Evolutionary conservation across 2,329 filamentous ascomycete species (phyloP).

Genomic region (Botryotinia narcissicola): DNA sequence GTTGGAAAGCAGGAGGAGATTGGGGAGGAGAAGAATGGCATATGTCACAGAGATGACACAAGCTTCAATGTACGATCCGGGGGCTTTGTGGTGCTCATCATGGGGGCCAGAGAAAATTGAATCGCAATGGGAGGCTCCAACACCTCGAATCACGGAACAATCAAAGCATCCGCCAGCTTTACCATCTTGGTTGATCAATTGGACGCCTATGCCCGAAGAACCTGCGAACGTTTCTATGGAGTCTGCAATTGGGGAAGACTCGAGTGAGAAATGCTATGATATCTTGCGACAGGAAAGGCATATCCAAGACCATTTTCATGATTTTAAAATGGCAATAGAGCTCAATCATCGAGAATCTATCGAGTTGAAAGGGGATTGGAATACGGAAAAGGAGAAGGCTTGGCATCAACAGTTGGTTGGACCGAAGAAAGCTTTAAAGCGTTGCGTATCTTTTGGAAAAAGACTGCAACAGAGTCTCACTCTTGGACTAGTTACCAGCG

Average conservation of each 20-base stretch:
- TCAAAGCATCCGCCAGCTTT: slow-evolving; percentile 13
- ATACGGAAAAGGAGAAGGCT: neutral
- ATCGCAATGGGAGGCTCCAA: slow-evolving; percentile 38
- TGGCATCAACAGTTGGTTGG: no score
- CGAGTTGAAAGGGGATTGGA: neutral
- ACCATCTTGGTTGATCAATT: slow-evolving; percentile 31
- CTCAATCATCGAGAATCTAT: neutral
- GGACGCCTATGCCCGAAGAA: slow-evolving; percentile 13
- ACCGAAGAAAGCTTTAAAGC: neutral
- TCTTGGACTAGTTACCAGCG: slow-evolving; percentile 28
- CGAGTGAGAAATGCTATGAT: neutral
- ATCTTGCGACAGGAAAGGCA: neutral
- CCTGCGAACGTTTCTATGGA: neutral
- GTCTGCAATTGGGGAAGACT: neutral
- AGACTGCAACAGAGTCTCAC: slow-evolving; percentile 30
- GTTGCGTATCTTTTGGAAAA: slow-evolving; percentile 29
- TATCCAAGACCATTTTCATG: slow-evolving; percentile 21
- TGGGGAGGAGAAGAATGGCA: slow-evolving; percentile 39
- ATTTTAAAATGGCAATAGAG: slow-evolving; percentile 24
- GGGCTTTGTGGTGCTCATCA: slow-evolving; percentile 29
- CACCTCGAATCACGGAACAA: slow-evolving; percentile 20
- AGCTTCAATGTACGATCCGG: slow-evolving; percentile 23
- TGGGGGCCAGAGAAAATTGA: slow-evolving; percentile 30
- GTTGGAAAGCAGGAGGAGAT: slow-evolving; percentile 37
- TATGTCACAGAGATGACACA: slow-evolving; percentile 31